A percentile compares a stretch with the other conserved stretches of the same genome.
Evolutionary conservation across 2,329 filamentous ascomycete genomes (phyloP).

Genomic region (Aspergillus calidoustus): DNA sequence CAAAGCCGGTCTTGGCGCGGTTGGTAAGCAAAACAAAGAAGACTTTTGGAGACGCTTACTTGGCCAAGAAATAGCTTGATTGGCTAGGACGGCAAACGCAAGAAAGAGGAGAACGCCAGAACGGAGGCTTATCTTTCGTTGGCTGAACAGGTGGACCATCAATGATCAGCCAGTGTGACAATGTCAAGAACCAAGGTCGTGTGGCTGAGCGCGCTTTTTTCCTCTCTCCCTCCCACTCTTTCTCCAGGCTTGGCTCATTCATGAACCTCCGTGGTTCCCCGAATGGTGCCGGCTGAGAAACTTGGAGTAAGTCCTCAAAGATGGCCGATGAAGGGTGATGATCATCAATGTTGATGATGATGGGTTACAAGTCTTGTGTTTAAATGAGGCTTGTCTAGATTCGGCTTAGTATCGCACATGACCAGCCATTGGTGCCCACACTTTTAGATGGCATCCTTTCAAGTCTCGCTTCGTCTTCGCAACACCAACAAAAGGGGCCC

Average conservation of each 20-base stretch:
- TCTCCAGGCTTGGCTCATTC: background rate
- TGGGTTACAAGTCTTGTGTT: background rate
- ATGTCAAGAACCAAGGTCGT: background rate
- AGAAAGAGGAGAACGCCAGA: background rate
- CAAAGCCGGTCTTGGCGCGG: constrained; percentile 3
- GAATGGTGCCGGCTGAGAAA: background rate
- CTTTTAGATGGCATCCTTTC: background rate
- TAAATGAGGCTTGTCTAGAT: background rate
- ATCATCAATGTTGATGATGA: background rate
- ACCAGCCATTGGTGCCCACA: background rate
- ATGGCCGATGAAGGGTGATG: background rate
- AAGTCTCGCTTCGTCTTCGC: background rate
- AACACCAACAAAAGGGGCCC: background rate
- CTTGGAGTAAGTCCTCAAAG: background rate
- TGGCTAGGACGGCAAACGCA: background rate
- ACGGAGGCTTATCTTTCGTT: constrained; percentile 7
- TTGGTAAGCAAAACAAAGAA: constrained; percentile 2
- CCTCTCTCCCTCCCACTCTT: background rate
- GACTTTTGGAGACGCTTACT: constrained; percentile 17
- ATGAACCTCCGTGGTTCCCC: background rate
- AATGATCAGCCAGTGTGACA: background rate
- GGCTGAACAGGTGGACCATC: background rate
- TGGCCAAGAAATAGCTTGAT: constrained; percentile 5
- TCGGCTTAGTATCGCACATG: background rate
- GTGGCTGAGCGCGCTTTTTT: background rate